Conservation (phyloP, 2,329 filamentous ascomycete genomes). For the Monilinia laxa region DNA sequence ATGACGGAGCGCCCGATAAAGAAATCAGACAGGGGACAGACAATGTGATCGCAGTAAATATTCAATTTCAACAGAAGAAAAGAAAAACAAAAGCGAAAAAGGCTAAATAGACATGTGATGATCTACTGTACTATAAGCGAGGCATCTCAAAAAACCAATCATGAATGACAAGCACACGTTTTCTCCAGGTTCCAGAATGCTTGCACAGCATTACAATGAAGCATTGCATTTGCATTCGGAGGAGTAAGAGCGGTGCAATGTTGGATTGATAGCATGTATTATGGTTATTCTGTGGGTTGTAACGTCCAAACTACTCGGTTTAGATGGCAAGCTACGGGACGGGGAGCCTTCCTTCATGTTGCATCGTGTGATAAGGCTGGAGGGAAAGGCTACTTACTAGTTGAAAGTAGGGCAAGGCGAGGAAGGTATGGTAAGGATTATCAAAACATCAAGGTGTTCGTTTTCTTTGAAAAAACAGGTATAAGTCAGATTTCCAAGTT, state of each 20-base stretch:
- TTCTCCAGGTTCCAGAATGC: constrained; percentile 25
- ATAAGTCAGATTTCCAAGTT: background rate
- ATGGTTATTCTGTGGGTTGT: constrained; percentile 5
- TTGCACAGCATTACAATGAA: constrained; percentile 21
- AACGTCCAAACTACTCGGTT: constrained; percentile 10
- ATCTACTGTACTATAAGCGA: constrained; percentile 9
- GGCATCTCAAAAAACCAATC: background rate
- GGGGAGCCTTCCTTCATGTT: constrained; percentile 19
- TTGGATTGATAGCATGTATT: constrained; percentile 14
- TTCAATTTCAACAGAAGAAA: background rate
- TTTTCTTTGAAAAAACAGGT: background rate
- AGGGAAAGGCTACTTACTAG: constrained; percentile 14
- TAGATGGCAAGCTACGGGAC: constrained; percentile 8
- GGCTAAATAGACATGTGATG: constrained; percentile 15
- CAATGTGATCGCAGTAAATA: constrained; percentile 4
- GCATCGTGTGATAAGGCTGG: constrained; percentile 24
- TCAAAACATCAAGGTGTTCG: background rate
- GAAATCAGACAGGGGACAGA: constrained; percentile 5
- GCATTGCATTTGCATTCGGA: constrained; percentile 25
- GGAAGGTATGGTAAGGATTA: background rate
- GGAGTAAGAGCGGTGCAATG: constrained; percentile 9
- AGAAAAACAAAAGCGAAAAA: background rate
- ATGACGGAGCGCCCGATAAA: constrained; percentile 23
- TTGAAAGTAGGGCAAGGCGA: no score
- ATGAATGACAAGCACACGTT: constrained; percentile 16